phyloP scores from a whole-genome alignment of 1,284 basidiomycete species.

The Boletus sp. region DNA sequence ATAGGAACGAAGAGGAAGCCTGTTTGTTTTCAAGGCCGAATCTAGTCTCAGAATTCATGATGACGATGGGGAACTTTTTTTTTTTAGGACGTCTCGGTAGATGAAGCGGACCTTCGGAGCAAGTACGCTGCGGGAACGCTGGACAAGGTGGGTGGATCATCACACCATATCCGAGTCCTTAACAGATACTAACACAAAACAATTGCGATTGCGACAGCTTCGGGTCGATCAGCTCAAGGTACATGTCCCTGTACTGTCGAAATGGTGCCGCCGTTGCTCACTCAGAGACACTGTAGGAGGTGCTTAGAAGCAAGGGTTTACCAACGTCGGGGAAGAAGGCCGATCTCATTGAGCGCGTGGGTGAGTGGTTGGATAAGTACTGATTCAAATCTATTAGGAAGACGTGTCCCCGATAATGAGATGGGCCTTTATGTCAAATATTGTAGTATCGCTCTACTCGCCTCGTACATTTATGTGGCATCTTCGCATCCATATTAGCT shows the following conservation, averaged over 20 bases:
- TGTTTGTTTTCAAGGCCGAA: slow-evolving; percentile 39
- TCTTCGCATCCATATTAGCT: not conserved
- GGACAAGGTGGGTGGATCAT: slow-evolving; percentile 50
- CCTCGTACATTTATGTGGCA: not conserved
- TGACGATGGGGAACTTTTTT: not conserved
- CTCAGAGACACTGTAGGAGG: slow-evolving; percentile 45
- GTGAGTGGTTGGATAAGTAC: slow-evolving; percentile 46
- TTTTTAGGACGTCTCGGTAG: slow-evolving; percentile 51
- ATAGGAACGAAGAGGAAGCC: slow-evolving; percentile 65
- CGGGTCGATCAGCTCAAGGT: slow-evolving; percentile 79
- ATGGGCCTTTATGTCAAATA: not conserved
- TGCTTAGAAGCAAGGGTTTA: slow-evolving; percentile 61
- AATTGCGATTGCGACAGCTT: slow-evolving; percentile 43
- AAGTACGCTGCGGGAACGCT: slow-evolving; percentile 57
- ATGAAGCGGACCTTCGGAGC: slow-evolving; percentile 66
- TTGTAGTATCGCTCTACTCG: not conserved
- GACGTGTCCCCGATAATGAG: not conserved
- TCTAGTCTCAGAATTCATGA: not conserved
- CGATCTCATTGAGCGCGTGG: slow-evolving; percentile 61
- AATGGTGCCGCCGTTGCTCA: slow-evolving; percentile 9
- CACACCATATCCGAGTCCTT: slow-evolving; percentile 1
- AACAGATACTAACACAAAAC: slow-evolving; percentile 4
- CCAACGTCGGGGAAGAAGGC: slow-evolving; percentile 64
- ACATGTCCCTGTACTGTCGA: slow-evolving; percentile 8
- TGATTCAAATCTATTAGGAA: slow-evolving; percentile 7